Base-by-base conservation (phyloP, 768 basidiomycete genomes). In the Collybiopsis confluens region DNA sequence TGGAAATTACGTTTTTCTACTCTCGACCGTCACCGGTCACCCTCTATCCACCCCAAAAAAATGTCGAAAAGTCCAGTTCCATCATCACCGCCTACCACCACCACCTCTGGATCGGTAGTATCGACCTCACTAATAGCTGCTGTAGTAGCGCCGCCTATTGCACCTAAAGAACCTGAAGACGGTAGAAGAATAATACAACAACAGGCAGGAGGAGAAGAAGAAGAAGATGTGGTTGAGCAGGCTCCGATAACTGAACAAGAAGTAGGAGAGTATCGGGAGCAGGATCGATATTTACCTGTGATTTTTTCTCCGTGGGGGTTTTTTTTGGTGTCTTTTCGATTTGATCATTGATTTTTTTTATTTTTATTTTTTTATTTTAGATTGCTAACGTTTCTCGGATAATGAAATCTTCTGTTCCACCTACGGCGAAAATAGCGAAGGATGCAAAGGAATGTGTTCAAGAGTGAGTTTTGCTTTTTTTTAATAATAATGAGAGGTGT, bases 371-470 rank as follows among this genome's bases (percentile, higher is more conserved):
- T 6, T 33, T 33, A 33, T 33, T 33, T 33, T 61, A 95, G 94
- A 98, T 98, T 61, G 95, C 95, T 47, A 98, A 98, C 66, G 94
- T 98, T n/a, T 85, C 93, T 15, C 82, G 96, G 20, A 95, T 98
- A 64, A 98, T 98, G 95, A 98, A 98, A 70, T 76, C 85, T 41
- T 81, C 92, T 11, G 86, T 98, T 2, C 95, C 96, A 0, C 73
- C 85, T 0, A 88, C 88, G 18, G 92, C 96, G 40, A 98, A 98
- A 73, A 96, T 98, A 62, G 90, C 92, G 7, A 98, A 98, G 68
- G 96, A 98, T 70, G 94, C 94, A 41, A 98, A 98, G 67, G 96
- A 98, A 72, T 94, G 92, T 70, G 92, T 98, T 40, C 96, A 98
- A 68, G 96, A 98, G 47, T 48, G 37, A 21, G 35, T 33, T 6